A percentile compares a stretch with the other conserved stretches of the same genome.
Conservation (phyloP, 495 filamentous ascomycete genomes). For the Penicillium macrosclerotiorum region DNA sequence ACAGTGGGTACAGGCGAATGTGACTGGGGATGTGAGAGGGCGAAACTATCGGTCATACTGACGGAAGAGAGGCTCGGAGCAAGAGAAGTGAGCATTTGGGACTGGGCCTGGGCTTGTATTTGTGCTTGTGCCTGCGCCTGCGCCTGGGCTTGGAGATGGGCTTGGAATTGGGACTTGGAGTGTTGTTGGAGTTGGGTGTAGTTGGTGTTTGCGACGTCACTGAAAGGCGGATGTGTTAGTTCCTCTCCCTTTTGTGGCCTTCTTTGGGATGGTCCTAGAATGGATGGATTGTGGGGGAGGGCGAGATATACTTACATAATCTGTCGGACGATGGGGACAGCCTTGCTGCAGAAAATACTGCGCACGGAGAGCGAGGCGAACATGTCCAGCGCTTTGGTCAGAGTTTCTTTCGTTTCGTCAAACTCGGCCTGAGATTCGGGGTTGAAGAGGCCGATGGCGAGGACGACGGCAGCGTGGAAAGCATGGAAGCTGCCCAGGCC, state of each 20-base stretch:
- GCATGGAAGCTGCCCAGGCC: constrained; percentile 44
- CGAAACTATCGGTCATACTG: constrained; percentile 17
- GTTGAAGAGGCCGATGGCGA: constrained; percentile 30
- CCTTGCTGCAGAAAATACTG: constrained; percentile 43
- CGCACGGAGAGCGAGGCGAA: constrained; percentile 41
- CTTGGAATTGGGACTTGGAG: constrained; percentile 5
- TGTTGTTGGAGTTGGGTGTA: constrained; percentile 17
- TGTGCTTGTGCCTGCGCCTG: constrained; percentile 13
- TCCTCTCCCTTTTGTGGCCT: no score
- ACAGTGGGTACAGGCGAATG: constrained; percentile 25
- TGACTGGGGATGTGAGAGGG: constrained; percentile 19
- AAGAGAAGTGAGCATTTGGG: constrained; percentile 9
- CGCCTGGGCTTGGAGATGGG: constrained; percentile 7
- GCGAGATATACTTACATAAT: constrained; percentile 39
- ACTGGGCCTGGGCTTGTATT: constrained; percentile 2
- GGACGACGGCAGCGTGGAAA: constrained; percentile 36
- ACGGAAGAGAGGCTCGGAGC: constrained; percentile 9
- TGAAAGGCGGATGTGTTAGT: constrained; percentile 14
- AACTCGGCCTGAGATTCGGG: constrained; percentile 34
- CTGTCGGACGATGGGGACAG: constrained; percentile 36
- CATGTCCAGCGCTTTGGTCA: constrained; percentile 32
- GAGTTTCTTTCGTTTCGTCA: constrained; percentile 30
- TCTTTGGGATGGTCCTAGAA: not conserved
- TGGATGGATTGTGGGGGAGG: not conserved
- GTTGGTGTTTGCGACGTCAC: constrained; percentile 25